Percentiles rank a stretch among this genome's conserved stretches.
These are phyloP conservation scores for Termitomyces sp. DNA, from an alignment of 768 basidiomycete genomes.

Conservation along the genomic window DNA sequence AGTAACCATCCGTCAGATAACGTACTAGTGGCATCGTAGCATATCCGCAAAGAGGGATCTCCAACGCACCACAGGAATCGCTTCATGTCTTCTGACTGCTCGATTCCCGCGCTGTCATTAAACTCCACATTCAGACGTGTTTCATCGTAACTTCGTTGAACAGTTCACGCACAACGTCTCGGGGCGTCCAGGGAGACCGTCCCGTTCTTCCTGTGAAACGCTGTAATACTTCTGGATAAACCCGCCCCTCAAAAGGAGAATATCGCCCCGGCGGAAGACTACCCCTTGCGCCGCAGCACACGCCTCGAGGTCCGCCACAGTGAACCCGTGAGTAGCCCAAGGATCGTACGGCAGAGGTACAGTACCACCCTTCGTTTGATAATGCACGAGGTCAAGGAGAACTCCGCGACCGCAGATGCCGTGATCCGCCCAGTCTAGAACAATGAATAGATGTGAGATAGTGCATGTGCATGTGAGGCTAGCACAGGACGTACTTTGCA, in stretches of 20 bases:
- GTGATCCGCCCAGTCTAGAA: constrained; percentile 62
- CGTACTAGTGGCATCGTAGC: background rate
- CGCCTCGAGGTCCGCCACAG: constrained; percentile 49
- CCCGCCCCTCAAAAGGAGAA: constrained; percentile 55
- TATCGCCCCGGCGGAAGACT: constrained; percentile 52
- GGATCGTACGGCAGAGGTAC: constrained; percentile 53
- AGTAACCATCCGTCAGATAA: background rate
- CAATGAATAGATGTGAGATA: background rate
- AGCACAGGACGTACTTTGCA: constrained; percentile 53
- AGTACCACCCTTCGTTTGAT: constrained; percentile 34
- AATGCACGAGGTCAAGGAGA: constrained; percentile 56
- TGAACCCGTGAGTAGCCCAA: constrained; percentile 50
- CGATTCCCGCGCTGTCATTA: constrained; percentile 52
- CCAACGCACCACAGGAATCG: constrained; percentile 59
- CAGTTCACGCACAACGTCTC: constrained; percentile 47
- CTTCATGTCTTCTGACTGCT: constrained; percentile 67
- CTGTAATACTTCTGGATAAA: constrained; percentile 54
- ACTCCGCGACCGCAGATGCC: constrained; percentile 69
- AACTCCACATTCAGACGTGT: background rate
- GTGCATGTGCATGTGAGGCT: background rate
- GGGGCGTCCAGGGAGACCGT: constrained; percentile 32
- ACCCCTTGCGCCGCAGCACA: constrained; percentile 57
- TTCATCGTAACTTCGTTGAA: background rate
- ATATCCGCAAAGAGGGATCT: constrained; percentile 2
- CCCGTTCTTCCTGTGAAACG: constrained; percentile 37